phyloP scores from a whole-genome alignment of 83 land plant genomes.

The Thuja plicata region DNA sequence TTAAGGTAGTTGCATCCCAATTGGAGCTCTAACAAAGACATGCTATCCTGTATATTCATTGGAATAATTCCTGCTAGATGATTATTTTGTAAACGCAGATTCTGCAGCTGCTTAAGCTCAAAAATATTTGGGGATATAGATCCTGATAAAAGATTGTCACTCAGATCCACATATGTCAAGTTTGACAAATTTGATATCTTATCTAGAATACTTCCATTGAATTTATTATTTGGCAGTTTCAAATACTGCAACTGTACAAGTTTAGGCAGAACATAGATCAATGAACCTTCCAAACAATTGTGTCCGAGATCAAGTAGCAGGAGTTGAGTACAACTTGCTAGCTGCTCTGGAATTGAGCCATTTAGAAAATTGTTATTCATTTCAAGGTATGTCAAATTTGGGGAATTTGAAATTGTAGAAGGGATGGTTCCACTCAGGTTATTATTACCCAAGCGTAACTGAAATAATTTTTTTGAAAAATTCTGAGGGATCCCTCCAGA shows the following conservation, averaged over 20 bases:
- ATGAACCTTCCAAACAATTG: background rate
- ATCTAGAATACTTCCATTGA: background rate
- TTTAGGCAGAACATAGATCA: background rate
- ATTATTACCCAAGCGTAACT: conserved; percentile 42
- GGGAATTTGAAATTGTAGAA: conserved; percentile 23
- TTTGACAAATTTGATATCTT: background rate
- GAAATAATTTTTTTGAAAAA: background rate
- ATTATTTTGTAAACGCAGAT: conserved; percentile 5
- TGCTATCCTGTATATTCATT: background rate
- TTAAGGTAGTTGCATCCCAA: conserved; percentile 41
- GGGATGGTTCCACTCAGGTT: conserved; percentile 45
- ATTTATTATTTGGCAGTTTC: background rate
- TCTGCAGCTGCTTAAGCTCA: background rate
- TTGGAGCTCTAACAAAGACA: conserved; percentile 27
- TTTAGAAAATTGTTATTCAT: conserved; percentile 46
- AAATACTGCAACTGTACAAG: background rate
- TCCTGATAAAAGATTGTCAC: background rate
- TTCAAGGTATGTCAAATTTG: conserved; percentile 29
- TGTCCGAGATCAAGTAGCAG: background rate
- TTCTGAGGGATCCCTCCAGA: background rate
- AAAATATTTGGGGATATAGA: background rate
- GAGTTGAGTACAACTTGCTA: background rate
- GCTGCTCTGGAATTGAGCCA: conserved; percentile 38
- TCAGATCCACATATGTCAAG: background rate
- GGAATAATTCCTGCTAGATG: conserved; percentile 4